Evolutionary conservation across 192 early-diverging fungal genomes (phyloP).

Genomic region (Backusella liffmaniae): DNA sequence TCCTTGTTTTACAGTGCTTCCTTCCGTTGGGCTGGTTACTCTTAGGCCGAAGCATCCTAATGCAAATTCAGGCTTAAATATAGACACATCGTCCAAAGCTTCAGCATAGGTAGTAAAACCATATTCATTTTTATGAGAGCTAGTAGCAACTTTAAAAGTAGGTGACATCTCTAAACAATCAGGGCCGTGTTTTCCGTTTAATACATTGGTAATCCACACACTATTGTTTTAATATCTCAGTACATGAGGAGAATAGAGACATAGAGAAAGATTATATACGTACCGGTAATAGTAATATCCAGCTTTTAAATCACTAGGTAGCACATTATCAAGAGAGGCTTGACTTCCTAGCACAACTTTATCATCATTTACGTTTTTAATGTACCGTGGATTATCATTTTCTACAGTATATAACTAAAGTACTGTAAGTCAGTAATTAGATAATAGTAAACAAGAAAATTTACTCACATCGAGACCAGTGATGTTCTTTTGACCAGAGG

Average conservation of each 20-base stretch:
- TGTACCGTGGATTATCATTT: constrained; percentile 10
- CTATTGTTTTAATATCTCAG: not conserved
- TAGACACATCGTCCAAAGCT: constrained; percentile 12
- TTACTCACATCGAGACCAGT: constrained; percentile 28
- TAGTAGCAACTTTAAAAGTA: constrained; percentile 27
- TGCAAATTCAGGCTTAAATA: constrained; percentile 22
- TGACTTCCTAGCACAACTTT: constrained; percentile 11
- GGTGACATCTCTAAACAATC: constrained; percentile 25
- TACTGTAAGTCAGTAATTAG: not conserved
- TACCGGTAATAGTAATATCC: constrained; percentile 30
- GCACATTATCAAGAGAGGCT: constrained; percentile 16
- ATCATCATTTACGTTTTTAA: constrained; percentile 19
- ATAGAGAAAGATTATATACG: not conserved
- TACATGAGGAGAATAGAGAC: not conserved
- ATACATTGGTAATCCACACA: constrained; percentile 28
- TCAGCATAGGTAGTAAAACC: constrained; percentile 18
- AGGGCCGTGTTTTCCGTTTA: constrained; percentile 22
- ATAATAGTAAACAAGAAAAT: not conserved
- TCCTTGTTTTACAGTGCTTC: constrained; percentile 1
- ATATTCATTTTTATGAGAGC: constrained; percentile 17
- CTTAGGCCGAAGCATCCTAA: constrained; percentile 28
- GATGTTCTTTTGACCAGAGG: constrained; percentile 13
- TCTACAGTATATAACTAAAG: constrained; percentile 9
- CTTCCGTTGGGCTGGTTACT: constrained; percentile 16
- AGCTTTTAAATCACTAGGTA: constrained; percentile 9